Conservation (phyloP, 805 yeast genomes). For the Maudiozyma bulderi region DNA sequence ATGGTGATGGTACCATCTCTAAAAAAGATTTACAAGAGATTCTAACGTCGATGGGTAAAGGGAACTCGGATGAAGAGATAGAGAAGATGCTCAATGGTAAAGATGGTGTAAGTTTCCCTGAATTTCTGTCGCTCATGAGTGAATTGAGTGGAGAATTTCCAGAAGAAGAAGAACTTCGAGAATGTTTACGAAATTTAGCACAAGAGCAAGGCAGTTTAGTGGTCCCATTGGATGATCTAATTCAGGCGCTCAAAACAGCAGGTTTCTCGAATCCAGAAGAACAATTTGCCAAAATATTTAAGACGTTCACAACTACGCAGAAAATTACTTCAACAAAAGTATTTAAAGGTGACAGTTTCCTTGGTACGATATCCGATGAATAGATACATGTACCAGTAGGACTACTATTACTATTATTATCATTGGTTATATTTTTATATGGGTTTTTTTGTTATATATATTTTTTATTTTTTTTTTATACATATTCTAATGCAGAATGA, state of each 20-base stretch:
- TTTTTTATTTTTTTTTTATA: not conserved
- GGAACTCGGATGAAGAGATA: constrained; percentile 34
- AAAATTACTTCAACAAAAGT: constrained; percentile 48
- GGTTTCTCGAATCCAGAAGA: constrained; percentile 29
- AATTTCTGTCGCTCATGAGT: constrained; percentile 56
- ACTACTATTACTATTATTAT: too few relatives aligned
- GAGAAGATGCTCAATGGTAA: constrained; percentile 37
- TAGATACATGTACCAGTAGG: not conserved
- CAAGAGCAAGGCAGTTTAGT: constrained; percentile 28
- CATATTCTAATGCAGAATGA: not conserved
- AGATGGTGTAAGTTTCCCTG: constrained; percentile 46
- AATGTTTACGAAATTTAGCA: constrained; percentile 49
- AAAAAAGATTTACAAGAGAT: constrained; percentile 45
- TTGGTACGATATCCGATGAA: constrained; percentile 37
- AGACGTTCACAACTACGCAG: constrained; percentile 44
- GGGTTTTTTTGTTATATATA: not conserved
- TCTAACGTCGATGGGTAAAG: constrained; percentile 44
- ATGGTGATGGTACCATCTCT: constrained; percentile 61
- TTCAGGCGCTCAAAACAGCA: constrained; percentile 39
- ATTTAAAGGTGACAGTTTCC: constrained; percentile 55
- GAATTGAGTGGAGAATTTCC: constrained; percentile 42
- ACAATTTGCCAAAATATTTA: constrained; percentile 43
- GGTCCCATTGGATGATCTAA: constrained; percentile 41
- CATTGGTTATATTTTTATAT: too few relatives aligned
- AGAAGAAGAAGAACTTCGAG: constrained; percentile 41